A percentile compares a stretch with the other conserved stretches of the same genome.
Conservation (phyloP, 2,329 filamentous ascomycete genomes). For the Sporothrix globosa region DNA sequence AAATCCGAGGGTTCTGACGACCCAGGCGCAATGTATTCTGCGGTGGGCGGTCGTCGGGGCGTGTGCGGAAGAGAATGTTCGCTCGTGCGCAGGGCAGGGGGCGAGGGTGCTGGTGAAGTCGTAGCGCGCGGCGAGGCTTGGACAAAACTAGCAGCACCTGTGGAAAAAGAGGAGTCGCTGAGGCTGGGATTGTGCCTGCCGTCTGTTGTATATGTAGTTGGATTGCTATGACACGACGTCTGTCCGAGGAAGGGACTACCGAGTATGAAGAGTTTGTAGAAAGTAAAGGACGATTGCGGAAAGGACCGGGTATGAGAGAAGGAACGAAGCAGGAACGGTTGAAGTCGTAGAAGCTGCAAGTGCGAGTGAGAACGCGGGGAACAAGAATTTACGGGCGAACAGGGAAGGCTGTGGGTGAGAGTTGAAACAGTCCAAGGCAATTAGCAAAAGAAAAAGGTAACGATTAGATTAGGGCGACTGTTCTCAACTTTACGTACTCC, state of each 20-base stretch:
- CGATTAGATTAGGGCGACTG: constrained; percentile 2
- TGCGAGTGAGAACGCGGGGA: constrained; percentile 2
- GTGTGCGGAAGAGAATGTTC: background rate
- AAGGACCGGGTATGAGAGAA: background rate
- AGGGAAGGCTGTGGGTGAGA: background rate
- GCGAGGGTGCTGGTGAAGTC: background rate
- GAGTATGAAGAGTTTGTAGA: background rate
- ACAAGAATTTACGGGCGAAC: constrained; percentile 4
- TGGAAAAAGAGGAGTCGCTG: background rate
- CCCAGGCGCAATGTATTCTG: too few species aligned
- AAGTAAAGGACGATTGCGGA: background rate
- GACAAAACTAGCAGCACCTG: background rate
- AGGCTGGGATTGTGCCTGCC: background rate
- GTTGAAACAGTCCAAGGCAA: constrained; percentile 9
- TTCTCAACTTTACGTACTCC: too few species aligned
- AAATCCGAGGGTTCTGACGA: too few species aligned
- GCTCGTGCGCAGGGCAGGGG: constrained; percentile 3
- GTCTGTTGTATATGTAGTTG: background rate
- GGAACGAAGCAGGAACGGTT: background rate
- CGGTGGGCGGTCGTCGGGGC: background rate
- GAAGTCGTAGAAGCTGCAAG: background rate
- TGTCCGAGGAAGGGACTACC: too few species aligned
- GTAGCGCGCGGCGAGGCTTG: constrained; percentile 9
- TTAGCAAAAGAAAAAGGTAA: constrained; percentile 8
- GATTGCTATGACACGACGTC: too few species aligned